Conservation (phyloP, 768 basidiomycete species). For the Boletus sp. region DNA sequence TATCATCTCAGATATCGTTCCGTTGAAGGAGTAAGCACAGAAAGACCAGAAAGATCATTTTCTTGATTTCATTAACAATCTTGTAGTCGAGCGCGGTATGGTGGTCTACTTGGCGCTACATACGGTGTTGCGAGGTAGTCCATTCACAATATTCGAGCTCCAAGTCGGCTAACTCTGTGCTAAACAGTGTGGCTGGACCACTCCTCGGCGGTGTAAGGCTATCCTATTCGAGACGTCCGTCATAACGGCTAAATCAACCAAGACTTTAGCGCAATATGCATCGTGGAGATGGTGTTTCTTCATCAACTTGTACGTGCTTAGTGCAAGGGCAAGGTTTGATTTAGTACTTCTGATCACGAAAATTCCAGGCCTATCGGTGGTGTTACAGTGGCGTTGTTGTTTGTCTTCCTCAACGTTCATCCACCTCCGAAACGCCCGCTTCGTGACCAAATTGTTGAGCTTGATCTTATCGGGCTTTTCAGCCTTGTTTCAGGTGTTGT, state of each 20-base stretch:
- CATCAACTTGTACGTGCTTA: constrained; percentile 57
- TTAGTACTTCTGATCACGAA: not conserved
- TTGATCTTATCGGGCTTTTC: constrained; percentile 67
- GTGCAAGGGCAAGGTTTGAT: not conserved
- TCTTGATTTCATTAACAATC: constrained; percentile 12
- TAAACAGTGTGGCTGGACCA: constrained; percentile 60
- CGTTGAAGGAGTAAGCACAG: constrained; percentile 60
- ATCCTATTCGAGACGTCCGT: not conserved
- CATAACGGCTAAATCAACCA: not conserved
- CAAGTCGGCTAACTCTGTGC: not conserved
- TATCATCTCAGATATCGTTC: constrained; percentile 78
- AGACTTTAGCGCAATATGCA: constrained; percentile 69
- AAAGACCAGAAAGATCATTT: not conserved
- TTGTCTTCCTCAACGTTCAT: constrained; percentile 73
- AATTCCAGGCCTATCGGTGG: constrained; percentile 63
- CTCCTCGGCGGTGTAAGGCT: constrained; percentile 73
- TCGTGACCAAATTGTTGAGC: constrained; percentile 54
- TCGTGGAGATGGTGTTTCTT: constrained; percentile 83
- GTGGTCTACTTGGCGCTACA: constrained; percentile 68
- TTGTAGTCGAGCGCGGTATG: constrained; percentile 69
- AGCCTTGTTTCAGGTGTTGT: constrained; percentile 64
- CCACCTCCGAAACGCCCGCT: constrained; percentile 59
- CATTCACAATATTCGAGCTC: not conserved
- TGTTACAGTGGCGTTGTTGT: constrained; percentile 53
- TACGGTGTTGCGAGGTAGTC: constrained; percentile 62